Base-by-base conservation (phyloP, 139 green algal genomes). In the Chlamydomonas sphaeroides region DNA sequence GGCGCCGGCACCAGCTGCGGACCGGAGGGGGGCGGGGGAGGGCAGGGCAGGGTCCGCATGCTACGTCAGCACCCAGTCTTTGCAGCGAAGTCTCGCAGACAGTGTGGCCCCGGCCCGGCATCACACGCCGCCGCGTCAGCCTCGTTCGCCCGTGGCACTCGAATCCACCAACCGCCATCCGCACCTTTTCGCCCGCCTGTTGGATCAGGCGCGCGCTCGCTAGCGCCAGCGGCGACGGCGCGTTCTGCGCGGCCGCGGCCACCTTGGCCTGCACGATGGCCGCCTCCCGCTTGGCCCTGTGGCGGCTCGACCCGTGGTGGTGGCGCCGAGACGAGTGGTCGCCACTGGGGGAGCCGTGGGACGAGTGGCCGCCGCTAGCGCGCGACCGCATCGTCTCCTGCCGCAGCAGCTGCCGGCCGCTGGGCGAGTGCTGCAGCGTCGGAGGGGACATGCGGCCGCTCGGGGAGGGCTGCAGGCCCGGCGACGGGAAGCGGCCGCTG, bases 151-250 rank as follows among this genome's bases (percentile, higher is more conserved):
- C n/a, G n/a, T n/a, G n/a, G n/a, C n/a, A n/a, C 30, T 7, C 59
- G 15, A 66, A 36, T n/a, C 56, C 56, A 5, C 56, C 21, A 63
- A 28, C 63, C 8, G 63, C 63, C 33, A 23, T 28, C 35, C 5
- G 0, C 45, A 82, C 75, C 75, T 72, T 72, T n/a, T 63, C 75
- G 14, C 75, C 75, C n/a, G 75, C 61, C 45, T 65, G 21, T 7
- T 59, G 42, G 1, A 82, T 32, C 32, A 82, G 33, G 11, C 21
- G 18, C 7, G 75, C 61, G 21, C 61, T n/a, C 23, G 53, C 0
- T 21, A 82, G 20, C 42, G 61, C 75, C 62, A 82, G 62, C 6
- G 62, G 75, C 61, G 75, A n/a, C 23, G 32, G 21, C 62, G 39
- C 41, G 42, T 65, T 36, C 59, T 65, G n/a, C 67, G 1, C 41